Conservation (phyloP, 805 yeast species). For the Candida endomychidarum region DNA sequence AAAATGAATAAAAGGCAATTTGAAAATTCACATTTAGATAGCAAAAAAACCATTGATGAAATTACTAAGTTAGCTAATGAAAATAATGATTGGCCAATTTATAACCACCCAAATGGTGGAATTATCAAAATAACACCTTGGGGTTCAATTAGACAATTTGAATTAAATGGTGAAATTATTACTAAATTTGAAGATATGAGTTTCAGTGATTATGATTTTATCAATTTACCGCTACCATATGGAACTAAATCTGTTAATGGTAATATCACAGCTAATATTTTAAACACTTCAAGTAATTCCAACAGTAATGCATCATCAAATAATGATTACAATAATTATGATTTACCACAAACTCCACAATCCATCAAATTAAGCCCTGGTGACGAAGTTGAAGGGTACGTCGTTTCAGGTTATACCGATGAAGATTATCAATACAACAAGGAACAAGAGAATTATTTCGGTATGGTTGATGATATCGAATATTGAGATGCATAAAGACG, state of each 20-base stretch:
- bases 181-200: constrained; percentile 48
- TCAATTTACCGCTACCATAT: constrained; percentile 10
- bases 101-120: constrained; percentile 63
- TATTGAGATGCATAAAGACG: too few relatives aligned
- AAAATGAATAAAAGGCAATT: constrained; percentile 15
- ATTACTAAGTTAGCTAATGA: constrained; percentile 18
- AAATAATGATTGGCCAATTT: constrained; percentile 52
- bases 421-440: constrained; percentile 18
- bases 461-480: constrained; percentile 29
- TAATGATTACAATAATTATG: constrained; percentile 8
- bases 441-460: constrained; percentile 41
- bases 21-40: constrained; percentile 10
- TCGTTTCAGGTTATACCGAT: constrained; percentile 30
- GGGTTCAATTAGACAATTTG: constrained; percentile 54
- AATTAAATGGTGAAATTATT: constrained; percentile 44
- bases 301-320: constrained; percentile 2
- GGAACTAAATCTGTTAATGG: constrained; percentile 3
- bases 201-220: constrained; percentile 25
- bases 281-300: background rate
- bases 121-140: constrained; percentile 60
- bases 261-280: constrained; percentile 1
- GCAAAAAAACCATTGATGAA: constrained; percentile 18
- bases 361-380: constrained; percentile 32
- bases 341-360: constrained; percentile 27
- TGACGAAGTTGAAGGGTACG: constrained; percentile 40